These are phyloP conservation scores for Salix koriyanagi DNA, from an alignment of 345 rosid genomes.

Conservation along the genomic window DNA sequence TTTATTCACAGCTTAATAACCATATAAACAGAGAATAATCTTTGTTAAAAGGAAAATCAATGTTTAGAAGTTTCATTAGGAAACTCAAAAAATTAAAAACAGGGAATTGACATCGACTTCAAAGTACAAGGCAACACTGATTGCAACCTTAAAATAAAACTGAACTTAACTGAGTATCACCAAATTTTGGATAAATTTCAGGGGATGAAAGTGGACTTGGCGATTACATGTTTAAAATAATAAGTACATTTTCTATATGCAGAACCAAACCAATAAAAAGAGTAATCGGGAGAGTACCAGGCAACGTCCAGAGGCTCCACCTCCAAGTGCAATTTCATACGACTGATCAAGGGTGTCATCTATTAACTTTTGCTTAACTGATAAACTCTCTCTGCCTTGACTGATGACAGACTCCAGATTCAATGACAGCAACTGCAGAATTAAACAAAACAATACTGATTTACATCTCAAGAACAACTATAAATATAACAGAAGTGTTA, in stretches of 20 bases:
- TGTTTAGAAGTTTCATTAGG: not conserved
- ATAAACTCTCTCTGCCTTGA: conserved; percentile 51
- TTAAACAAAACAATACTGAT: not conserved
- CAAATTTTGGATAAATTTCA: not conserved
- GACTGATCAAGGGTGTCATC: conserved; percentile 43
- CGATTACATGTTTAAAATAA: not conserved
- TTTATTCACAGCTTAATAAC: not conserved
- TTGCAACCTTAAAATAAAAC: not conserved
- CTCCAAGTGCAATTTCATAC: conserved; percentile 56
- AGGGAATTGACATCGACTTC: not conserved
- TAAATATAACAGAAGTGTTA: not conserved
- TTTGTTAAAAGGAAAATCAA: not conserved
- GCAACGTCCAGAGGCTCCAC: conserved; percentile 57
- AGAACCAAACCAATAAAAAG: not conserved
- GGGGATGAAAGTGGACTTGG: not conserved
- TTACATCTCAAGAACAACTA: not conserved
- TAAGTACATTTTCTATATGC: not conserved
- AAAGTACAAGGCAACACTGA: not conserved
- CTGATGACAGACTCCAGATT: conserved; percentile 45
- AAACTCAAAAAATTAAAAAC: not conserved
- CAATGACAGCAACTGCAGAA: conserved; percentile 49
- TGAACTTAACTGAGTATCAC: not conserved
- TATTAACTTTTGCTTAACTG: conserved; percentile 48
- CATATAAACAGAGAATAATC: not conserved
- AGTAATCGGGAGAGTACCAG: conserved; percentile 30